Evolutionary conservation across 257 asterid genomes (phyloP).

Genomic region (Solanum clarkiae): DNA sequence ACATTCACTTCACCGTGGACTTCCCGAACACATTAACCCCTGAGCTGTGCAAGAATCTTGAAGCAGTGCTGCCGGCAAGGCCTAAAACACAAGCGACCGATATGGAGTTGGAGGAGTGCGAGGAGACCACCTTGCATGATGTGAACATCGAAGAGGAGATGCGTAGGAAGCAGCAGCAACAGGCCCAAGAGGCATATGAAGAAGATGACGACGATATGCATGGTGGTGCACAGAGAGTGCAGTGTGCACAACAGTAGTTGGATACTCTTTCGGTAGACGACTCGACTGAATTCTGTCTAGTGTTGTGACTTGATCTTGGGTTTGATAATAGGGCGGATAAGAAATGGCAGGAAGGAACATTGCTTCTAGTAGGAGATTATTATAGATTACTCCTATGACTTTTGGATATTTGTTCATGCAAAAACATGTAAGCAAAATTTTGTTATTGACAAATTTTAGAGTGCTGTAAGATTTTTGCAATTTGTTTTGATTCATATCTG

Average conservation of each 20-base stretch:
- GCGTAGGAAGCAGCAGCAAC: constrained; percentile 16
- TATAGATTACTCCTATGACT: neutral
- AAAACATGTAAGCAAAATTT: neutral
- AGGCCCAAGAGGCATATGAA: constrained; percentile 7
- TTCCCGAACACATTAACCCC: constrained; percentile 9
- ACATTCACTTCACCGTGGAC: constrained; percentile 15
- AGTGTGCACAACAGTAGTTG: constrained; percentile 9
- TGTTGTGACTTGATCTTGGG: neutral
- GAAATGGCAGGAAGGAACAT: neutral
- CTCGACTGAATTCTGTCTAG: neutral
- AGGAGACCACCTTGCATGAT: constrained; percentile 17
- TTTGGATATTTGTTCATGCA: neutral
- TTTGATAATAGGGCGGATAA: neutral
- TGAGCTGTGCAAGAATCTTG: constrained; percentile 11
- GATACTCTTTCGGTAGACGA: neutral
- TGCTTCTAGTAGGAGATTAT: neutral
- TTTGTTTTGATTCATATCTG: neutral
- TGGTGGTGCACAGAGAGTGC: constrained; percentile 11
- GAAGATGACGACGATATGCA: constrained; percentile 12
- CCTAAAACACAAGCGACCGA: neutral
- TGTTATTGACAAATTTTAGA: neutral
- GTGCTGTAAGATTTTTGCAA: neutral
- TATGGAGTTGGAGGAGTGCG: constrained; percentile 16
- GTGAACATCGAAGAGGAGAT: constrained; percentile 19
- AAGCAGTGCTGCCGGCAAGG: constrained; percentile 10